Evolutionary conservation across 2,329 filamentous ascomycete genomes (phyloP), one percentile per base, ranked within the genome.

Genomic region (Alternaria ventricosa): DNA sequence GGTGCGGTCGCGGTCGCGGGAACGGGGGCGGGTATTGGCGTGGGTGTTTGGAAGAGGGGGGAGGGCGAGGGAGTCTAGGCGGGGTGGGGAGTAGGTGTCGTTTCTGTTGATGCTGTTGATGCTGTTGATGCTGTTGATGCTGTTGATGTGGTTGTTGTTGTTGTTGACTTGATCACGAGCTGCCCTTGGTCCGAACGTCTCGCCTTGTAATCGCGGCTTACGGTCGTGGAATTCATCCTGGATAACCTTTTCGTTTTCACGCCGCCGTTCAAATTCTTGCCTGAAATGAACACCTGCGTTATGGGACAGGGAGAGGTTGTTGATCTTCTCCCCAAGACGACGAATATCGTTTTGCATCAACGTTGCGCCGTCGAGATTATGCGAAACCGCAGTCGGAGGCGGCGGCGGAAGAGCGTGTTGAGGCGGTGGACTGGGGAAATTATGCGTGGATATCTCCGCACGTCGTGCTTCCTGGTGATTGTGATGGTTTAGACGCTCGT

Each of bases 261-360:
- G 69, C 23, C 71, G 67, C 0, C 66, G 65, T 27, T 73, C 70
- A 50, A 71, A 67, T 4, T 70, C 72, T 23, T 69, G 63, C 5
- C 61, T 60, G 15, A 63, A 44, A 15, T 61, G 59, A 10, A 64
- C 64, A 2, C 47, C 55, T 1, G 68, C 60, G 8, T 64, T 62
- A 23, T 63, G 45, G 4, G 58, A 57, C 11, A 74, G 63, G 45
- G 72, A 69, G 30, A 79, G 65, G 23, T 66, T 64, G 30, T 75
- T 70, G 12, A 79, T 78, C 41, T 79, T 79, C 66, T 78, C 75
- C 43, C 71, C 59, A 51, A 79, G 70, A 23, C 73, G 71, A 9
- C 61, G 66, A 15, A 78, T 75, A 43, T 79, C 76, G 47, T 73
- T 68, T 27, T 69, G 64, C 36, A 72, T 57, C 11, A 73, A 57